Evolutionary conservation across 1,284 basidiomycete species (phyloP), one percentile per base, ranked within the genome.

Genomic region (Meripilus lineatus): DNA sequence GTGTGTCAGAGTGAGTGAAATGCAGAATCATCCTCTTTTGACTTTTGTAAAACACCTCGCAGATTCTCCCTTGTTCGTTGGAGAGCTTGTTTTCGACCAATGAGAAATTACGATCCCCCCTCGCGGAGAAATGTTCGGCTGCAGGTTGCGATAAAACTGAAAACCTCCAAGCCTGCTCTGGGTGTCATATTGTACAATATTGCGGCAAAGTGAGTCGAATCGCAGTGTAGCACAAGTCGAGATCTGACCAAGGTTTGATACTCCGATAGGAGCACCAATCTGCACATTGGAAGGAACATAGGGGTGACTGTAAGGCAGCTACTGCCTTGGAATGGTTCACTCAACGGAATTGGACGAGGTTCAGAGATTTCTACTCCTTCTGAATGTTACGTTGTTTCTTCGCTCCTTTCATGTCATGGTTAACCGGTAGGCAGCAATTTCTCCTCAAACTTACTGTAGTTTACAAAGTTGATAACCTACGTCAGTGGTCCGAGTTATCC

Each of bases 51-150:
- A 6, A 35, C 25, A 10, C 32, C 5, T 35, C 17, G 11, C 33
- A 49, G 47, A 38, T 49, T 23, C 17, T 49, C 4, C 47, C 47
- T 2, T 49, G 25, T 24, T 33, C 47, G 14, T 4, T 49, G 32
- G 15, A 38, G 8, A 5, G 38, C 20, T 30, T 49, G 3, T 10
- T 41, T 13, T 13, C 14, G 5, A 44, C 44, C 18, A 42, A 46
- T 39, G 44, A 45, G 22, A 41, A 33, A 20, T 23, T 42, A 10
- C 44, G 41, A 8, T 7, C 21, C 13, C 40, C 40, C 3, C 40
- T 32, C 14, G 14, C 33, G 13, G 21, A 20, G 18, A 17, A 28
- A 5, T 46, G 44, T 22, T 49, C 38, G 23, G 23, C 26, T 15
- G 23, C 24, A 5, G 33, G 21, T 21, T 46, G 47, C 34, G n/a